Evolutionary conservation across 257 asterid species (phyloP), one percentile per base, ranked within the genome.

Genomic region (Solanum sparsipilum): DNA sequence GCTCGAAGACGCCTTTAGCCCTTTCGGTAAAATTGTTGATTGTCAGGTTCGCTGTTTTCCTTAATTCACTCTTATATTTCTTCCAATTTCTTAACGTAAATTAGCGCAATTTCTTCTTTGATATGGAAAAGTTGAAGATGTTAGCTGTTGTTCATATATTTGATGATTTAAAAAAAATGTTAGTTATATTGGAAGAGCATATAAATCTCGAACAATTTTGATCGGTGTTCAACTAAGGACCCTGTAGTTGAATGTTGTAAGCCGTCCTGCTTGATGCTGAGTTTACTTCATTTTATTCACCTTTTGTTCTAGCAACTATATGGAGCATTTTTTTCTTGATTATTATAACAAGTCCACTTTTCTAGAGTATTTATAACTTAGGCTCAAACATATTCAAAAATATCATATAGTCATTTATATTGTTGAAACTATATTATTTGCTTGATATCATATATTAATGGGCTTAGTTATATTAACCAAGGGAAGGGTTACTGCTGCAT

Each of bases 1-100:
- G 96, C 98, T 97, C 13, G 98, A 97, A 88, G 93, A 88, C 85
- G 94, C 98, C 85, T 97, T 97, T 84, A 87, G 90, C 89, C 98
- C 96, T 88, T 97, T 93, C 86, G 99, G 99, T 39, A 97, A 94
- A 92, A 89, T 97, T 88, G 87, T 97, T 72, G 96, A 93, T 89
- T 93, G 96, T 92, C 99, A 97, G 99, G 99, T 97, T 86, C 65
- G 18, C 60, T 86, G 88, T 87, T 65, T 12, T 35, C 46, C 39
- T 3, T 58, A 29, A 48, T 23, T 76, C 29, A 15, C 18, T 16
- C 27, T 27, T 44, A 58, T 58, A 20, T 58, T 81, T 48, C 9
- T 29, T 46, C 11, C 67, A 79, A 41, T 81, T 78, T 39, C 13
- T 39, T n/a, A 39, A 9, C 3, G 38, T 73, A 34, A 12, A 27